Evolutionary conservation across 768 basidiomycete species (phyloP).

Genomic region (Royoungia palumana): DNA sequence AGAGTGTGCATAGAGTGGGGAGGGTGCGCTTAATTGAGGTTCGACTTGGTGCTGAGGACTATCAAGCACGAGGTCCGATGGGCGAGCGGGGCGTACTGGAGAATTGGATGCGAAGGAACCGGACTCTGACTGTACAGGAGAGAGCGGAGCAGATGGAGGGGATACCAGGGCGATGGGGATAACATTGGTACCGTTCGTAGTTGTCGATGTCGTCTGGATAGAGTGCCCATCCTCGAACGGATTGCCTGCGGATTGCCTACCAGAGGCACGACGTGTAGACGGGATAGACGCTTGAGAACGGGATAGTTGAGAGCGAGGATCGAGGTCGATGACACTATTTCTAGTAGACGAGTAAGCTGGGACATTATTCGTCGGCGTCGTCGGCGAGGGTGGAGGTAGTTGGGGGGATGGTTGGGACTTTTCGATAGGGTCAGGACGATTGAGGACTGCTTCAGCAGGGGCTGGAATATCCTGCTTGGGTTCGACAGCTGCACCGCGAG

Average conservation of each 20-base stretch:
- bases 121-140: slow-evolving; percentile 35
- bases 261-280: slow-evolving; percentile 15
- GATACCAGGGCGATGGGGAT: slow-evolving; percentile 82
- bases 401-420: slow-evolving; percentile 37
- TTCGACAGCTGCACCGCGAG: slow-evolving; percentile 33
- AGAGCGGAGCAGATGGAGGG: slow-evolving; percentile 43
- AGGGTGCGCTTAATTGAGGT: slow-evolving; percentile 35
- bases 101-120: slow-evolving; percentile 26
- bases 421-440: slow-evolving; percentile 78
- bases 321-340: slow-evolving; percentile 56
- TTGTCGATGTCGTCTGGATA: slow-evolving; percentile 72
- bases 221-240: slow-evolving; percentile 77
- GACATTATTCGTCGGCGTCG: slow-evolving; percentile 32
- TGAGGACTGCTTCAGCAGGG: slow-evolving; percentile 72
- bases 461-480: slow-evolving; percentile 63
- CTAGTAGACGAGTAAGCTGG: slow-evolving; percentile 49
- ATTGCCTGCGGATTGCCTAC: slow-evolving; percentile 40
- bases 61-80: slow-evolving; percentile 59
- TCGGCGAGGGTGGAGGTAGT: background rate
- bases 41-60: slow-evolving; percentile 60
- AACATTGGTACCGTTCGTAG: slow-evolving; percentile 77
- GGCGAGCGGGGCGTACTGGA: slow-evolving; percentile 54
- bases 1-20: slow-evolving; percentile 42
- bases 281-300: slow-evolving; percentile 37
- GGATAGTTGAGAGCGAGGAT: slow-evolving; percentile 55